Conservation (phyloP, 805 yeast species). For the Schizosaccharomyces osmophilus region DNA sequence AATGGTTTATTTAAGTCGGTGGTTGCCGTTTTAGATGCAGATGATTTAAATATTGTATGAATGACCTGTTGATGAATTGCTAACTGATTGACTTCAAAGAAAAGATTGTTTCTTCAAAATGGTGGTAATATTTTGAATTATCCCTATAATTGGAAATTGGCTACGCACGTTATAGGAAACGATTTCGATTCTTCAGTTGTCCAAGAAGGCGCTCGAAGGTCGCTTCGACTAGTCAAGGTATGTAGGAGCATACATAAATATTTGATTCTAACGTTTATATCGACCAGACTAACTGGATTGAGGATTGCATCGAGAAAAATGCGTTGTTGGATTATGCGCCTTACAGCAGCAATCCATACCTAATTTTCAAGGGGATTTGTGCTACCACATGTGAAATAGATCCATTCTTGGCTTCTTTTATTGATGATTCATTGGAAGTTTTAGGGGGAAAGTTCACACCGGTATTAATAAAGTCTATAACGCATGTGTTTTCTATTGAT, state of each 20-base stretch:
- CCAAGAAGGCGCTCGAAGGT: not conserved
- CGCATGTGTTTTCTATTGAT: not conserved
- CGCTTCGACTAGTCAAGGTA: not conserved
- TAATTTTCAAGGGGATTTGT: not conserved
- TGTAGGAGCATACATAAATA: not conserved
- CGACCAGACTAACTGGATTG: not conserved
- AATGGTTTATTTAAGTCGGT: not conserved
- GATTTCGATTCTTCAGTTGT: not conserved
- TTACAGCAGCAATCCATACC: not conserved
- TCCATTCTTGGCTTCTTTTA: not conserved
- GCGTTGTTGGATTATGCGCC: not conserved
- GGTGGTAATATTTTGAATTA: not conserved
- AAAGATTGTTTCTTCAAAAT: not conserved
- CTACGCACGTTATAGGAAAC: not conserved
- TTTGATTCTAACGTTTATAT: not conserved
- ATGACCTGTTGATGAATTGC: not conserved
- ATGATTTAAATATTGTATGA: not conserved
- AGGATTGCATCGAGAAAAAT: not conserved
- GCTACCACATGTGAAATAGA: not conserved
- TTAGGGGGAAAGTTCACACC: not conserved
- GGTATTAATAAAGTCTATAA: not conserved
- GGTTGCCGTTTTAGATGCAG: not conserved
- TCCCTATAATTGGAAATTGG: not conserved
- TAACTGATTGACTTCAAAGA: not conserved
- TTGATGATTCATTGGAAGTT: not conserved